These are phyloP conservation scores for Pleurotus tuoliensis DNA, from an alignment of 768 basidiomycete genomes.

Conservation along the genomic window DNA sequence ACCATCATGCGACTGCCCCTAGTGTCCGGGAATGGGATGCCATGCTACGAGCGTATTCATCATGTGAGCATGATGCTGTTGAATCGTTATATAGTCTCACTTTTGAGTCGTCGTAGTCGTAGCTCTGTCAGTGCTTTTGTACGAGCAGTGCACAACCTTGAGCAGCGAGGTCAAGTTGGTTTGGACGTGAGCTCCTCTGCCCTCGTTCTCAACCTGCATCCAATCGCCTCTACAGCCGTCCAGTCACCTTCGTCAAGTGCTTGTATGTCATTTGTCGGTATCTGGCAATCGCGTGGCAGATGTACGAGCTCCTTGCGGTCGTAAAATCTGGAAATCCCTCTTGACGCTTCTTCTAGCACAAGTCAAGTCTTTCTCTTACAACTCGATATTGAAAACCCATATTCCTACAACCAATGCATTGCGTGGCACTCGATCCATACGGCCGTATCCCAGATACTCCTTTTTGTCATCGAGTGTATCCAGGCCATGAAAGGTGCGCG, in stretches of 20 bases:
- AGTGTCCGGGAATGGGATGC: too few species aligned
- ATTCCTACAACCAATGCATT: not conserved
- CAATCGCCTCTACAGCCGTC: not conserved
- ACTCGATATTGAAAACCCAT: not conserved
- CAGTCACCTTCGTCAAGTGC: not conserved
- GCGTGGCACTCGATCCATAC: not conserved
- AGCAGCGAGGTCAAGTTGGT: not conserved
- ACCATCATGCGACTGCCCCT: too few species aligned
- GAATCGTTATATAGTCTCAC: too few species aligned
- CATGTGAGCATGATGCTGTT: too few species aligned
- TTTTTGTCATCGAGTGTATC: not conserved
- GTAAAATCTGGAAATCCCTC: too few species aligned
- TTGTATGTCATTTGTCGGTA: not conserved
- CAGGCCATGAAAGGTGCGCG: not conserved
- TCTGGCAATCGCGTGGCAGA: not conserved
- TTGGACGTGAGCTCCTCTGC: not conserved
- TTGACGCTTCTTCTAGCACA: not conserved
- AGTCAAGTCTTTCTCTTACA: not conserved
- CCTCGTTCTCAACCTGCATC: not conserved
- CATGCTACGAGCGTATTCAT: too few species aligned
- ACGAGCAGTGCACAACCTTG: not conserved
- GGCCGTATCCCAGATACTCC: not conserved
- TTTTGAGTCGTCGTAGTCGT: not conserved
- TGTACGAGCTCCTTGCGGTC: not conserved
- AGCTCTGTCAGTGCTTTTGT: not conserved